These are phyloP conservation scores for Globisporangium paroecandrum DNA, from an alignment of 352 stramenopile species.

Conservation along the genomic window DNA sequence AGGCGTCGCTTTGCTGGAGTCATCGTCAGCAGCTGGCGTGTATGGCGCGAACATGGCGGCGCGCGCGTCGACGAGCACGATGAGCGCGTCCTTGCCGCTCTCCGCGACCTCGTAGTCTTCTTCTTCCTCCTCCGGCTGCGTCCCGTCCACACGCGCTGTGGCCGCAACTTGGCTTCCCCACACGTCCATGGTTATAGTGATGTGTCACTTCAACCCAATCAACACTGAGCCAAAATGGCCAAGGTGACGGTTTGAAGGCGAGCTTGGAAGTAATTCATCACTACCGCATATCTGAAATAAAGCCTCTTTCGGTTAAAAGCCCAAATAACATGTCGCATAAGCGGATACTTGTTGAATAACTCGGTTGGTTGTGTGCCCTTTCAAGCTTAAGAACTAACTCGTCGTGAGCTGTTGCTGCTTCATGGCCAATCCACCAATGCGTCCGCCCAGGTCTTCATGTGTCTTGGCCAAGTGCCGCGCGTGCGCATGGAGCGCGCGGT, in stretches of 20 bases:
- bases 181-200: slow-evolving; percentile 33
- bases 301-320: background rate
- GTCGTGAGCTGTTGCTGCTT: background rate
- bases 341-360: background rate
- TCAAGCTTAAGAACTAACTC: too few relatives aligned
- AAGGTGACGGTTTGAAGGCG: background rate
- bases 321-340: background rate
- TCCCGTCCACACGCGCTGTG: background rate
- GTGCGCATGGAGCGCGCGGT: slow-evolving; percentile 24
- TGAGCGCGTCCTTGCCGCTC: slow-evolving; percentile 70
- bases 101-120: slow-evolving; percentile 55
- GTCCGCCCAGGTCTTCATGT: slow-evolving; percentile 1
- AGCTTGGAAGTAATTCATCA: background rate
- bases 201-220: background rate
- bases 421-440: background rate
- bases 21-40: background rate
- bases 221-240: background rate
- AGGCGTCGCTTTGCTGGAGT: slow-evolving; percentile 18
- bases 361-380: background rate
- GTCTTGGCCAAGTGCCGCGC: slow-evolving; percentile 12
- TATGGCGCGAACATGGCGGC: slow-evolving; percentile 61
- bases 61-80: slow-evolving; percentile 76
- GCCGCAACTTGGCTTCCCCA: slow-evolving; percentile 25
- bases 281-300: background rate
- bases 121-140: slow-evolving; percentile 32